Percentiles rank a stretch among this genome's conserved stretches.
Conservation (phyloP, 129 eudicot genomes). For the Heracleum sosnowskyi region DNA sequence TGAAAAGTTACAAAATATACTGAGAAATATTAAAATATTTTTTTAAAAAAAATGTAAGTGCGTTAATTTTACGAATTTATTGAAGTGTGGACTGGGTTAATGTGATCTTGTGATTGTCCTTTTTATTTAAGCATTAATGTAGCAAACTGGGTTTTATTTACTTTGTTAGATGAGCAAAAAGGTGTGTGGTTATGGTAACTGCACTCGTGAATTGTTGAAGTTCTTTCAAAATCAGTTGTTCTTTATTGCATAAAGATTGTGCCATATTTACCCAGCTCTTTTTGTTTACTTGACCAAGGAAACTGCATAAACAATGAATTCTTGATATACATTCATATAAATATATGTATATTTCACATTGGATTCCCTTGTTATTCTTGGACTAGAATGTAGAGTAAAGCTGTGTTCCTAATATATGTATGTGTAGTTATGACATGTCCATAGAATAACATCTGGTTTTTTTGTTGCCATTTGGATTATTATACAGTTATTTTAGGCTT, state of each 20-base stretch:
- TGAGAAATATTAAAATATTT: neutral
- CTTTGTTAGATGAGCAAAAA: neutral
- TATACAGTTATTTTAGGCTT: conserved; percentile 11
- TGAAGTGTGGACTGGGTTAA: neutral
- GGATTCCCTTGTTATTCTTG: neutral
- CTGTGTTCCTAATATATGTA: neutral
- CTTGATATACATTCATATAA: neutral
- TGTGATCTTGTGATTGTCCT: neutral
- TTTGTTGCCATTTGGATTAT: conserved; percentile 6
- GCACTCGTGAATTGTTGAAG: conserved; percentile 1
- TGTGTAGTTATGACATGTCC: neutral
- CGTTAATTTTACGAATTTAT: neutral
- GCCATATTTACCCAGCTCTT: neutral
- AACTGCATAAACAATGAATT: neutral
- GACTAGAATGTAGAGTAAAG: neutral
- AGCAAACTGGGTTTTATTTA: neutral
- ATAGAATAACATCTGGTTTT: neutral
- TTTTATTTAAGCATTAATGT: neutral
- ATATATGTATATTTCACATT: neutral
- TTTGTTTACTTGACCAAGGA: neutral
- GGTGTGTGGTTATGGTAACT: neutral
- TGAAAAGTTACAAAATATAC: neutral
- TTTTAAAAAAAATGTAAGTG: neutral
- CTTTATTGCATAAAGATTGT: neutral
- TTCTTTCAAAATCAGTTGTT: neutral